Evolutionary conservation across 257 asterid species (phyloP).

Genomic region (Plantago elongata): DNA sequence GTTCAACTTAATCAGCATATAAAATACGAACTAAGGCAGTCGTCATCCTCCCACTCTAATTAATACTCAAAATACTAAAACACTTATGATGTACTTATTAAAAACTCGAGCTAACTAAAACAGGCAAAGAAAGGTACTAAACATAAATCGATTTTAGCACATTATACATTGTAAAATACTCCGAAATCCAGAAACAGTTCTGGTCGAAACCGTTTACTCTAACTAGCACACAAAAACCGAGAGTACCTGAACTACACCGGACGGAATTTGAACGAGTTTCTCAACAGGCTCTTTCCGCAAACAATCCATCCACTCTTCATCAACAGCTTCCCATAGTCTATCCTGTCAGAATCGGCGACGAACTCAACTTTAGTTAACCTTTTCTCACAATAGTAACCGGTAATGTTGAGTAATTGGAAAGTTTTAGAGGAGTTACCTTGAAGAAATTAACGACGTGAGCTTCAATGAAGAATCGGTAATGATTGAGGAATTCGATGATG

Average conservation of each 20-base stretch:
- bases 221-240: not conserved
- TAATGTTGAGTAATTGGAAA: not conserved
- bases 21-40: too few relatives aligned
- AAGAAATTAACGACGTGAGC: constrained; percentile 81
- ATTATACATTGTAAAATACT: too few relatives aligned
- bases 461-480: constrained; percentile 58
- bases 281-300: constrained; percentile 54
- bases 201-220: too few relatives aligned
- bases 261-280: constrained; percentile 18
- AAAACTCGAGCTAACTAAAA: too few relatives aligned
- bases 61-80: too few relatives aligned
- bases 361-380: not conserved
- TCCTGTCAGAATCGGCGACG: constrained; percentile 38
- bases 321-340: constrained; percentile 77
- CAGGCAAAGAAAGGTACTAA: too few relatives aligned
- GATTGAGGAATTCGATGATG: constrained; percentile 54
- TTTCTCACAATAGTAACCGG: not conserved
- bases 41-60: too few relatives aligned
- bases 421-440: constrained; percentile 31
- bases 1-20: too few relatives aligned
- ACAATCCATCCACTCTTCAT: constrained; percentile 80
- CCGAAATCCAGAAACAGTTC: too few relatives aligned
- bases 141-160: too few relatives aligned
- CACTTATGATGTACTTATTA: too few relatives aligned
- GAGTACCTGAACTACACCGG: constrained; percentile 12